These are phyloP conservation scores for Crithidia brevicula DNA, from an alignment of 208 protist genomes.

Conservation along the genomic window DNA sequence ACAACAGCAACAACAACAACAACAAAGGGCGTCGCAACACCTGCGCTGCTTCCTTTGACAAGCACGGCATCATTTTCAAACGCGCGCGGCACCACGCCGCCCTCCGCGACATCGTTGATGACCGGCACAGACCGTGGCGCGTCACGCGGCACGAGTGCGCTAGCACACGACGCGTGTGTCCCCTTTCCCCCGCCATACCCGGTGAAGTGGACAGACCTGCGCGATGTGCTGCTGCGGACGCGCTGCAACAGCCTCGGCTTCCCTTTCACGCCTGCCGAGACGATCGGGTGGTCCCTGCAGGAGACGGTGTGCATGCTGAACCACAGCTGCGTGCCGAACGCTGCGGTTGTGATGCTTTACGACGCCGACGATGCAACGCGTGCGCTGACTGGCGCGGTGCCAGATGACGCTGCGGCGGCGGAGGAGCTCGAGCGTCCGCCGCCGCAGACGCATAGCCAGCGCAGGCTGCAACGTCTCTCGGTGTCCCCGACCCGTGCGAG, in stretches of 20 bases:
- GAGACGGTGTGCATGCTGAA: constrained; percentile 80
- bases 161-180: neutral
- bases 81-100: no score
- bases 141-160: neutral
- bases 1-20: neutral
- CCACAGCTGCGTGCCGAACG: constrained; percentile 82
- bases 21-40: no score
- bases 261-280: constrained; percentile 66
- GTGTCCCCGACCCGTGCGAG: neutral
- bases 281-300: constrained; percentile 78
- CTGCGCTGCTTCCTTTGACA: no score
- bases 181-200: constrained; percentile 40
- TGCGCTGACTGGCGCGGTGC: neutral
- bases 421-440: neutral
- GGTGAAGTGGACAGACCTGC: constrained; percentile 55
- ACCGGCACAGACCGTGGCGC: neutral
- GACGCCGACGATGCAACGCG: constrained; percentile 20
- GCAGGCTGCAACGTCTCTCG: neutral
- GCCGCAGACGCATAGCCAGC: neutral
- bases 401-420: neutral
- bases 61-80: no score
- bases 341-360: constrained; percentile 59
- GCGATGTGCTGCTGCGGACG: constrained; percentile 61
- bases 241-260: constrained; percentile 85
- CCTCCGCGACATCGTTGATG: no score